Base-by-base conservation (phyloP, 2,329 filamentous ascomycete species). In the Fusarium keratoplasticum region DNA sequence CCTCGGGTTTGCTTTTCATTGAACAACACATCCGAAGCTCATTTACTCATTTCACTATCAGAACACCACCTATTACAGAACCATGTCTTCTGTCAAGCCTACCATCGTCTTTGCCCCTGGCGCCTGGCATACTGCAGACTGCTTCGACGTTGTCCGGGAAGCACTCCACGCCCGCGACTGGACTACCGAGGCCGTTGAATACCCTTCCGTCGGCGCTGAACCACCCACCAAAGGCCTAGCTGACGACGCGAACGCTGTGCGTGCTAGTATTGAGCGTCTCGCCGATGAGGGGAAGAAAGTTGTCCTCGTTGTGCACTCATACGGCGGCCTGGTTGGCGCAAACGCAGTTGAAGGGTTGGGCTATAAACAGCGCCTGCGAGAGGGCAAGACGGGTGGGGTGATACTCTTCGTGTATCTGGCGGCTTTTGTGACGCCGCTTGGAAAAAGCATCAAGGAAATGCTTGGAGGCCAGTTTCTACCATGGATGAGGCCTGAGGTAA, bases 281-380 rank as follows among this genome's bases (percentile, higher is more conserved):
- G 74, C 79, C 7, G 80, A 82, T 22, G 65, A 76, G 4, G 82
- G 82, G 18, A 83, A 84, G 54, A 79, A 86, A 31, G 81, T 87
- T 16, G 73, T 87, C 1, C 80, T 87, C 3, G 73, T 84, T 6
- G 79, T 81, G 6, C 85, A 87, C 70, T 86, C 83, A 3, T 86
- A 85, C 77, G 82, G 83, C n/a, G 85, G 85, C 16, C 76, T 84
- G 1, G 78, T 85, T 2, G 82, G 80, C 9, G 78, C 80, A 31
- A 82, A 82, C 54, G 85, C 83, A 0, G 74, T 86, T 10, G 71
- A 77, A 14, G 82, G 82, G 0, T 75, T 83, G 1, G 79, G 81
- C 3, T 80, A 83, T 57, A 78, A 77, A 38, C 73, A 82, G 22
- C 79, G 84, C 10, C 69, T 75, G 31, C 70, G 67, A 0, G 73